A percentile compares a stretch with the other conserved stretches of the same genome.
Evolutionary conservation across 257 asterid genomes (phyloP).

Genomic region (Ilex asprella): DNA sequence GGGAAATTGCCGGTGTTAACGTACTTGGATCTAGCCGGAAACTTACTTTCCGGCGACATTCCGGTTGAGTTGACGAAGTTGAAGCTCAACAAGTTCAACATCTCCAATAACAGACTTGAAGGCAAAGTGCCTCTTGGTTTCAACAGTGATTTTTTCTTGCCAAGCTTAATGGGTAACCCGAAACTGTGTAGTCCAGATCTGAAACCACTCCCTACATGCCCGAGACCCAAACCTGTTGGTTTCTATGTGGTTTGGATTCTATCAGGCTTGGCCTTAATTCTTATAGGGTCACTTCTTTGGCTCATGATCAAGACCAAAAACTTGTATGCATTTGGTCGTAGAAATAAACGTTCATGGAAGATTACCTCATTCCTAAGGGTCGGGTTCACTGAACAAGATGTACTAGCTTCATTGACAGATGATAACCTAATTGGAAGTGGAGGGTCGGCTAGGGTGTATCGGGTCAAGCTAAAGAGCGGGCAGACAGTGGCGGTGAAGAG

Average conservation of each 20-base stretch:
- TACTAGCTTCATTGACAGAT: slow-evolving; percentile 41
- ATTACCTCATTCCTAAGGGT: slow-evolving; percentile 54
- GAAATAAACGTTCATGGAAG: slow-evolving; percentile 42
- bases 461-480: slow-evolving; percentile 56
- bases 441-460: slow-evolving; percentile 71
- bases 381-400: slow-evolving; percentile 46
- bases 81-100: slow-evolving; percentile 56
- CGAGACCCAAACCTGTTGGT: slow-evolving; percentile 36
- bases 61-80: slow-evolving; percentile 50
- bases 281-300: slow-evolving; percentile 42
- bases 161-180: slow-evolving; percentile 58
- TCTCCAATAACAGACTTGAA: slow-evolving; percentile 67
- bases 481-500: slow-evolving; percentile 69
- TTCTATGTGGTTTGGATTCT: slow-evolving; percentile 37
- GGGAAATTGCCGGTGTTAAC: slow-evolving; percentile 53
- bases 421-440: slow-evolving; percentile 71
- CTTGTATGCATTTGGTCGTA: slow-evolving; percentile 20
- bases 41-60: slow-evolving; percentile 55
- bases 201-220: slow-evolving; percentile 47
- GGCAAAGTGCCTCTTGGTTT: slow-evolving; percentile 65
- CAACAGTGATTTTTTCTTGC: slow-evolving; percentile 25
- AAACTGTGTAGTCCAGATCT: slow-evolving; percentile 62
- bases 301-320: slow-evolving; percentile 47
- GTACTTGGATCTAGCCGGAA: slow-evolving; percentile 56
- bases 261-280: slow-evolving; percentile 40